These are phyloP conservation scores for Microthlaspi erraticum DNA, from an alignment of 345 rosid species.

Conservation along the genomic window DNA sequence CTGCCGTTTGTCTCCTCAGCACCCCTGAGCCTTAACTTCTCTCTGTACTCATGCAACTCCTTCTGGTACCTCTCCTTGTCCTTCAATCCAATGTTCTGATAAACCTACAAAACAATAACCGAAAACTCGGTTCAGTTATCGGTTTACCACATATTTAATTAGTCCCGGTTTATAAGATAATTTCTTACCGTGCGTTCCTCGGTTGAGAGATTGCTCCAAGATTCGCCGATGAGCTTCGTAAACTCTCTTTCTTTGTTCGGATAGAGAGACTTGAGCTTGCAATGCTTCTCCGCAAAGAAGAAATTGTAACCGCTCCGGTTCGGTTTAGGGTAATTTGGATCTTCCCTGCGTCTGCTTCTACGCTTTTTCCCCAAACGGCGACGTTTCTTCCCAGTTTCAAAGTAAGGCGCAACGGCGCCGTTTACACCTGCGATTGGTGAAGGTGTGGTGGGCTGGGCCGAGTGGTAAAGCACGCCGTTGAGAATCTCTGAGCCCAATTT, in stretches of 20 bases:
- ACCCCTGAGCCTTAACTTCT: slow-evolving; percentile 47
- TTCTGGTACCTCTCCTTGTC: slow-evolving; percentile 91
- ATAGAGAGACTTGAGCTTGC: slow-evolving; percentile 74
- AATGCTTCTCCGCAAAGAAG: slow-evolving; percentile 91
- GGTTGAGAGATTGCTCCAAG: slow-evolving; percentile 78
- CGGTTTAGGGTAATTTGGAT: slow-evolving; percentile 88
- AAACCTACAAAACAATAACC: slow-evolving; percentile 56
- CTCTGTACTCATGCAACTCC: slow-evolving; percentile 84
- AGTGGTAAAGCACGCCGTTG: slow-evolving; percentile 82
- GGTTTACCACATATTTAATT: background rate
- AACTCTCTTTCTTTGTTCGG: slow-evolving; percentile 91
- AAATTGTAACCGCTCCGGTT: slow-evolving; percentile 98
- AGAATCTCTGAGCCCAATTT: slow-evolving; percentile 78
- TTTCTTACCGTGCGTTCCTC: slow-evolving; percentile 77
- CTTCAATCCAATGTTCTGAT: slow-evolving; percentile 83
- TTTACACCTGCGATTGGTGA: background rate
- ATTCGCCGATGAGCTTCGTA: slow-evolving; percentile 86
- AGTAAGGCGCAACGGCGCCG: slow-evolving; percentile 51
- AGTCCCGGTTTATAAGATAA: background rate
- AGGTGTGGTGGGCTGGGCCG: slow-evolving; percentile 47
- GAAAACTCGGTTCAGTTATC: background rate
- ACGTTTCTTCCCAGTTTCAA: slow-evolving; percentile 42
- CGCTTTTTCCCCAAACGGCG: slow-evolving; percentile 51
- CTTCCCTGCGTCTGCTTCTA: slow-evolving; percentile 69
- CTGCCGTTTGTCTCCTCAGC: slow-evolving; percentile 33